Evolutionary conservation across 106 monocot species (phyloP).

Genomic region (Apostasia shenzhenica): DNA sequence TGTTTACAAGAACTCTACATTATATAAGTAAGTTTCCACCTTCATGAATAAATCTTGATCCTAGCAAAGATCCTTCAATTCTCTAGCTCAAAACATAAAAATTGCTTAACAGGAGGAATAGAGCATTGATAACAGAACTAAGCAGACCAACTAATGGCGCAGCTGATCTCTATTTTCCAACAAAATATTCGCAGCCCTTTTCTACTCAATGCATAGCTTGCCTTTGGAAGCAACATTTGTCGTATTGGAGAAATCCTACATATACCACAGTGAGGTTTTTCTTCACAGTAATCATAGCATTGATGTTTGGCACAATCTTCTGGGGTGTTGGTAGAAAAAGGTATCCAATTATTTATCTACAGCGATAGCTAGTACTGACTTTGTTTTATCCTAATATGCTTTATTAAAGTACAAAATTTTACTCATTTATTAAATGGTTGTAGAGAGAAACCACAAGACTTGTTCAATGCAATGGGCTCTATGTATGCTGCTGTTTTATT

Average conservation of each 20-base stretch:
- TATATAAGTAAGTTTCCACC: slow-evolving; percentile 23
- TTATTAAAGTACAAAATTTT: no score
- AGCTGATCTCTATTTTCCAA: slow-evolving; percentile 17
- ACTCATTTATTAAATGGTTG: neutral
- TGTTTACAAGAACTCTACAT: slow-evolving; percentile 53
- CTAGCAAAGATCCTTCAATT: no score
- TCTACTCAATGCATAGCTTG: slow-evolving; percentile 18
- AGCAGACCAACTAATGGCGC: slow-evolving; percentile 14
- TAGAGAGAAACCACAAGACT: slow-evolving; percentile 27
- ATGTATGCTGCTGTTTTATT: slow-evolving; percentile 47
- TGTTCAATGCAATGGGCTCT: slow-evolving; percentile 47
- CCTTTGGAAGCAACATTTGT: slow-evolving; percentile 30
- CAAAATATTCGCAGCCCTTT: slow-evolving; percentile 16
- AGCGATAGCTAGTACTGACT: no score
- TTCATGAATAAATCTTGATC: no score
- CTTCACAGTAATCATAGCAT: slow-evolving; percentile 23
- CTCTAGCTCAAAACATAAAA: no score
- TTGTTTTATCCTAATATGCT: no score
- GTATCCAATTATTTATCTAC: neutral
- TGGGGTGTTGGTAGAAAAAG: slow-evolving; percentile 21
- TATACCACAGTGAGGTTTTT: slow-evolving; percentile 23
- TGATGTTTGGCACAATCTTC: slow-evolving; percentile 26
- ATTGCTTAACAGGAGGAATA: slow-evolving; percentile 19
- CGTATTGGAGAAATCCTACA: slow-evolving; percentile 26
- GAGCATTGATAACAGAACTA: slow-evolving; percentile 21